A percentile compares a stretch with the other conserved stretches of the same genome.
Evolutionary conservation across 208 protist species (phyloP).

Genomic region (Acanthamoeba rhysodes): DNA sequence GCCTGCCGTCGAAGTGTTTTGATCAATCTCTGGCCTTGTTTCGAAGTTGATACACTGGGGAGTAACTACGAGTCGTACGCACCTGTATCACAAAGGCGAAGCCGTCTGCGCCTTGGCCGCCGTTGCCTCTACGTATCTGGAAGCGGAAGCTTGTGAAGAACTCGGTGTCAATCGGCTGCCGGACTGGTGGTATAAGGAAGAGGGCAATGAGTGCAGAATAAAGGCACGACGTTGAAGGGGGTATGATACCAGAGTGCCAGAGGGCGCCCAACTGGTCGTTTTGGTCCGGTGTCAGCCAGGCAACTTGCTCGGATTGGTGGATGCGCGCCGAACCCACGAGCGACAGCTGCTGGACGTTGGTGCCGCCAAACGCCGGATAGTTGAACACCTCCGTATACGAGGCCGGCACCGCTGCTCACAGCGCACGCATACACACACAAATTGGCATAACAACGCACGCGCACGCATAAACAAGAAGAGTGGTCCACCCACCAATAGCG

Average conservation of each 20-base stretch:
- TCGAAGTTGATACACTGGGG: background rate
- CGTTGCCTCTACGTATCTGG: background rate
- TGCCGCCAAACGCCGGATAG: background rate
- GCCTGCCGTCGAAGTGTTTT: conserved; percentile 58
- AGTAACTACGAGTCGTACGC: background rate
- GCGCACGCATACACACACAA: too few relatives aligned
- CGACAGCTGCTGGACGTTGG: background rate
- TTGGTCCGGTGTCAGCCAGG: background rate
- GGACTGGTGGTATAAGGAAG: too few relatives aligned
- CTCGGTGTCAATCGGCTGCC: background rate
- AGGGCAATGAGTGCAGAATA: background rate
- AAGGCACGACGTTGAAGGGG: background rate
- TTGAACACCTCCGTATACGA: background rate
- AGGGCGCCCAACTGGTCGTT: conserved; percentile 11
- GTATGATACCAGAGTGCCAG: background rate
- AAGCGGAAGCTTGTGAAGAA: conserved; percentile 4
- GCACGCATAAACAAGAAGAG: background rate
- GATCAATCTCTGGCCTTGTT: too few relatives aligned
- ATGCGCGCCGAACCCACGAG: background rate
- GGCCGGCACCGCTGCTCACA: background rate
- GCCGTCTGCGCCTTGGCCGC: conserved; percentile 77
- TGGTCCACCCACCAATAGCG: background rate
- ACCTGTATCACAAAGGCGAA: conserved; percentile 80
- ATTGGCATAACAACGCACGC: too few relatives aligned
- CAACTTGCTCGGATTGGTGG: background rate